phyloP scores from a whole-genome alignment of 2,329 filamentous ascomycete genomes.

The Cytospora leucostoma region DNA sequence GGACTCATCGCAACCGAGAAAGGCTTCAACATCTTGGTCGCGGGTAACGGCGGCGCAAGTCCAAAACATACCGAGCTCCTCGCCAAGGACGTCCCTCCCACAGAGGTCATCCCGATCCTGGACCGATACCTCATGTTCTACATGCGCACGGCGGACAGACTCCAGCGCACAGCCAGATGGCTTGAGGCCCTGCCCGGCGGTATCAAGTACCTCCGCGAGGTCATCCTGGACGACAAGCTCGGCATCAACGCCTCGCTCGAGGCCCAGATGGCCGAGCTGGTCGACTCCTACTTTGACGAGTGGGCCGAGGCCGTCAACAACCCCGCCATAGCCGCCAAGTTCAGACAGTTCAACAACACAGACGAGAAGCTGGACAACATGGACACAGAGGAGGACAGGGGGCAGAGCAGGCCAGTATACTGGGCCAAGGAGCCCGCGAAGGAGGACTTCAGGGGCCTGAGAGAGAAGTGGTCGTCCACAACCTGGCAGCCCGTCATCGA shows the following conservation, averaged over 20 bases:
- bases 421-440: conserved; percentile 71
- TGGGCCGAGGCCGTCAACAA: conserved; percentile 81
- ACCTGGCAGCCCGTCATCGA: conserved; percentile 81
- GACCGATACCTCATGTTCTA: conserved; percentile 93
- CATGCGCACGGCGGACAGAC: conserved; percentile 86
- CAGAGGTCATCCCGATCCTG: conserved; percentile 79
- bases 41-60: conserved; percentile 84
- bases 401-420: conserved; percentile 71
- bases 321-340: conserved; percentile 67
- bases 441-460: conserved; percentile 70
- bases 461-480: conserved; percentile 63
- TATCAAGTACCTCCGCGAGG: conserved; percentile 78
- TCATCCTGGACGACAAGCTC: conserved; percentile 81
- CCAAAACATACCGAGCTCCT: conserved; percentile 80
- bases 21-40: conserved; percentile 91
- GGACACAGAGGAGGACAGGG: conserved; percentile 71
- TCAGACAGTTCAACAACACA: conserved; percentile 85
- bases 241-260: conserved; percentile 84
- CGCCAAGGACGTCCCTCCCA: conserved; percentile 80
- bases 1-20: conserved; percentile 91
- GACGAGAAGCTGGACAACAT: conserved; percentile 67
- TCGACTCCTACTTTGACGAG: conserved; percentile 85
- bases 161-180: conserved; percentile 88
- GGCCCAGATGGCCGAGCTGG: conserved; percentile 82
- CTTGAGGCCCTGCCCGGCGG: conserved; percentile 82